These are phyloP conservation scores for Coemansia sp. DNA, from an alignment of 192 early-diverging fungal species.

Conservation along the genomic window DNA sequence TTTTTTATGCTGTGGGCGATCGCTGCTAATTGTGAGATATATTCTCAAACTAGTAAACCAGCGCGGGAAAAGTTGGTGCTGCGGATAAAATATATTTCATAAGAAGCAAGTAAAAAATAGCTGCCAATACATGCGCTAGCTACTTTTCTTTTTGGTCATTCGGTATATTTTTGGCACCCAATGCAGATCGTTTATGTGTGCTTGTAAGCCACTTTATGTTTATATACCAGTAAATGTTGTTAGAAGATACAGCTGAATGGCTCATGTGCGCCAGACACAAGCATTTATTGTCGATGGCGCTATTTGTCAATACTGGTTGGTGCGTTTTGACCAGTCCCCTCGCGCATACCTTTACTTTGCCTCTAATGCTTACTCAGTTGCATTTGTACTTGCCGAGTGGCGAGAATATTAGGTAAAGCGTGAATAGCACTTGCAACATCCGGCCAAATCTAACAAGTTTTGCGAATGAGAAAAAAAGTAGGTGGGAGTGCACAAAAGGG, in stretches of 20 bases:
- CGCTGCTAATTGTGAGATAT: not conserved
- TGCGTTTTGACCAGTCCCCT: not conserved
- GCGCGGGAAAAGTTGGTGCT: not conserved
- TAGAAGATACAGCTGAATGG: not conserved
- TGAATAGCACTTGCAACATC: slow-evolving; percentile 1
- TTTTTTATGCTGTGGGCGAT: slow-evolving; percentile 2
- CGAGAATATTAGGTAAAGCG: not conserved
- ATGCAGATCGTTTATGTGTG: not conserved
- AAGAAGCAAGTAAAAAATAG: too few species aligned
- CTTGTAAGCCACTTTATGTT: not conserved
- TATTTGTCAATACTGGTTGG: slow-evolving; percentile 1
- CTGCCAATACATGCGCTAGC: too few species aligned
- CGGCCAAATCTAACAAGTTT: not conserved
- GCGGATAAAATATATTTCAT: not conserved
- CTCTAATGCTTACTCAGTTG: not conserved
- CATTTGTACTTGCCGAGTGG: slow-evolving; percentile 1
- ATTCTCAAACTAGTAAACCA: not conserved
- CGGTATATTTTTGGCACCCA: not conserved
- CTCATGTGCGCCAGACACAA: not conserved
- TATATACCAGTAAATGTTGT: not conserved
- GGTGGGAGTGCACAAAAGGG: too few species aligned
- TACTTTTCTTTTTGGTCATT: too few species aligned
- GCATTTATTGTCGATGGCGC: not conserved
- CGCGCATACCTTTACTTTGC: not conserved
- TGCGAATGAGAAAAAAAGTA: too few species aligned